These are phyloP conservation scores for Rauvolfia tetraphylla DNA, from an alignment of 257 asterid genomes.

Conservation along the genomic window DNA sequence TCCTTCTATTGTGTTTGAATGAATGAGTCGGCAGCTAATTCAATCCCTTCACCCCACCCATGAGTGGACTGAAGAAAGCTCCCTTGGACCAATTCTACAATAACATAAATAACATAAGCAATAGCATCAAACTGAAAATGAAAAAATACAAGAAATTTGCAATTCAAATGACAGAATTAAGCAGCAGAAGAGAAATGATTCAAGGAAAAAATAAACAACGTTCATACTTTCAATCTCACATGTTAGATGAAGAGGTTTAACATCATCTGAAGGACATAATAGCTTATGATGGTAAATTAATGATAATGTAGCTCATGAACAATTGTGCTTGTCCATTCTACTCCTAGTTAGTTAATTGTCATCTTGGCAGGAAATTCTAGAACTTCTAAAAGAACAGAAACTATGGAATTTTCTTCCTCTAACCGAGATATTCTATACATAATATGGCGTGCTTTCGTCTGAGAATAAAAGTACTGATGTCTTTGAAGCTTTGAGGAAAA, in stretches of 20 bases:
- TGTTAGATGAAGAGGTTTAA: background rate
- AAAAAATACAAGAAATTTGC: background rate
- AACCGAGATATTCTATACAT: background rate
- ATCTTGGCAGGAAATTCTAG: background rate
- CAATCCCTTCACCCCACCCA: slow-evolving; percentile 43
- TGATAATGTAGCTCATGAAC: background rate
- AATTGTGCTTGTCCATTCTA: background rate
- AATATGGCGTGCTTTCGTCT: background rate
- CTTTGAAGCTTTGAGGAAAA: background rate
- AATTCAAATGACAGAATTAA: background rate
- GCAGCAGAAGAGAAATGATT: background rate
- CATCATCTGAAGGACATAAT: background rate
- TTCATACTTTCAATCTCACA: too few species aligned
- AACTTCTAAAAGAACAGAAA: background rate
- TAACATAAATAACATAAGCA: background rate
- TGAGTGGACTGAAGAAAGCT: slow-evolving; percentile 78
- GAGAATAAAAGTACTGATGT: too few species aligned
- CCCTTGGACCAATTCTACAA: slow-evolving; percentile 26
- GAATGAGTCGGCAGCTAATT: slow-evolving; percentile 80
- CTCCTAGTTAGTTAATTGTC: background rate
- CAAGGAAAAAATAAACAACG: background rate
- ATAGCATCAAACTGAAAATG: background rate
- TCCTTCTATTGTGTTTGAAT: slow-evolving; percentile 40
- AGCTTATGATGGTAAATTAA: background rate
- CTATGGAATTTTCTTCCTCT: background rate